Base-by-base conservation (phyloP, 139 green algal species). In the Penium margaritaceum region DNA sequence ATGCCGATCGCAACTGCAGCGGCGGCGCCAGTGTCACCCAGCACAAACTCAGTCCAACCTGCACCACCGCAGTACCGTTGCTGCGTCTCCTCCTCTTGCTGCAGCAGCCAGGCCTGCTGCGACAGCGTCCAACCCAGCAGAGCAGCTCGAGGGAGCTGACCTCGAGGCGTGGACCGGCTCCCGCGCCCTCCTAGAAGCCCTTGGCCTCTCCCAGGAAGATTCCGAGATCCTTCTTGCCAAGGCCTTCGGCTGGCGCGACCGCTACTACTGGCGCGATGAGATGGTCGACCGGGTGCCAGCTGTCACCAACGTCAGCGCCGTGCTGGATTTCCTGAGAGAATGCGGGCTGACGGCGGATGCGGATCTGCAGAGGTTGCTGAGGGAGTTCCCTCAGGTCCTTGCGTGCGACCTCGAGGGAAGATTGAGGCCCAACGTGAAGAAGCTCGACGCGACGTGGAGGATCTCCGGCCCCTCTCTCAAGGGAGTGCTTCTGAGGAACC, bases 231-330 rank as follows among this genome's bases (percentile, higher is more conserved):
- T 67, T 36, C 46, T 76, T 27, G 46, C 39, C 6, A 67, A 76
- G 32, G 68, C 68, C 15, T 76, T 69, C 41, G 68, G 68, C 17
- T 76, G 68, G 68, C 27, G 35, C 24, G n/a, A 27, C 24, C n/a
- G 46, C 14, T 30, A n/a, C 32, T 76, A 76, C 60, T 76, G 68
- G 68, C 24, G 51, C n/a, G 68, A 76, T n/a, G 60, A 76, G 51
- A 67, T 47, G 17, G 68, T 76, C 24, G 60, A 76, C 19, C 29
- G 32, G n/a, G 68, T 76, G 46, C 68, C 68, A 1, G 19, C 21
- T 17, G 29, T 24, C 1, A 39, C 66, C 21, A n/a, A 60, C 29
- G 30, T 60, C 51, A 33, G 24, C 12, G 29, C 58, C 14, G 58
- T 44, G 19, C 21, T 39, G 29, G 29, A 24, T 15, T 24, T 29